phyloP scores from a whole-genome alignment of 106 monocot genomes.

The Dioscorea dumetorum region DNA sequence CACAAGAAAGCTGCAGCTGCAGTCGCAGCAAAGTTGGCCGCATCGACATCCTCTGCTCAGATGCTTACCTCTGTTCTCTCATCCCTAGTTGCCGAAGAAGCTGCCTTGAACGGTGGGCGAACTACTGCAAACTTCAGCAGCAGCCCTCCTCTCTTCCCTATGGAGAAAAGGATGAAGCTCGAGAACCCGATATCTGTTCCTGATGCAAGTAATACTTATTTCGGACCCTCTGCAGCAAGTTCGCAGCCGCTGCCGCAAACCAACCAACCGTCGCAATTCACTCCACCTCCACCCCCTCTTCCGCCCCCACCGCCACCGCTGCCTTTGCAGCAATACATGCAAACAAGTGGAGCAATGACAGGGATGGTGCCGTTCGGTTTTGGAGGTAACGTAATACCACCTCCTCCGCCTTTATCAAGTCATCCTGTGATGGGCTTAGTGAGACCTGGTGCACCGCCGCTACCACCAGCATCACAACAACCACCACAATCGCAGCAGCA shows the following conservation, averaged over 20 bases:
- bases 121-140: slow-evolving; percentile 16
- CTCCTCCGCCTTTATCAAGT: slow-evolving; percentile 44
- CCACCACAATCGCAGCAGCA: slow-evolving; percentile 22
- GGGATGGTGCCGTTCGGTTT: slow-evolving; percentile 32
- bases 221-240: slow-evolving; percentile 17
- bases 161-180: slow-evolving; percentile 70
- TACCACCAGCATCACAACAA: slow-evolving; percentile 16
- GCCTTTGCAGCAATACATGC: slow-evolving; percentile 24
- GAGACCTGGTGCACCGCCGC: slow-evolving; percentile 28
- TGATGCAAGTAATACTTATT: slow-evolving; percentile 20
- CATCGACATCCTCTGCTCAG: slow-evolving; percentile 76
- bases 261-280: slow-evolving; percentile 20
- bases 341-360: slow-evolving; percentile 29
- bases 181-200: slow-evolving; percentile 38
- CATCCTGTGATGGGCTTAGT: slow-evolving; percentile 28
- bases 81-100: slow-evolving; percentile 77
- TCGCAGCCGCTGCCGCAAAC: slow-evolving; percentile 17
- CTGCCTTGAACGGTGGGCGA: slow-evolving; percentile 36
- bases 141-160: slow-evolving; percentile 22
- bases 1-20: slow-evolving; percentile 89
- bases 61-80: slow-evolving; percentile 78
- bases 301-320: slow-evolving; percentile 22
- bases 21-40: slow-evolving; percentile 79
- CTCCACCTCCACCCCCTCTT: slow-evolving; percentile 37
- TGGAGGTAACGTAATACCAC: slow-evolving; percentile 25